Evolutionary conservation across 2,329 filamentous ascomycete genomes (phyloP), one percentile per base, ranked within the genome.

Genomic region (Diaporthe citriasiana): DNA sequence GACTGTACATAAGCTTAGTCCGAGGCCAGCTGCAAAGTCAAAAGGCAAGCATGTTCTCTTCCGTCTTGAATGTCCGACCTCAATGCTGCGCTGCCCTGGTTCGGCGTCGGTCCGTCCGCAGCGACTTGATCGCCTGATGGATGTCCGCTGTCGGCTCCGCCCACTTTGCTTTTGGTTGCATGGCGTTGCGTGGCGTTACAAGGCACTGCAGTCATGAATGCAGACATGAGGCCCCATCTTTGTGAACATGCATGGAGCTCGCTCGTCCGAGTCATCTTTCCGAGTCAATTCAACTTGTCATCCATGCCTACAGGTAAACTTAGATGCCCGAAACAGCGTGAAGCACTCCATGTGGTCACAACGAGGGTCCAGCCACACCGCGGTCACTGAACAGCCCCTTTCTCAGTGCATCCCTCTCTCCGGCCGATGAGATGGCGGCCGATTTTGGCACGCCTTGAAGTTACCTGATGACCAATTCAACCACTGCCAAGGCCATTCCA

Each of bases 391-490:
- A 22, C 40, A 30, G 9, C 25, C 59, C 59, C 59, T 9, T 33
- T 45, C 30, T 63, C 40, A 47, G 40, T 40, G 40, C 59, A 45
- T 45, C 19, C 17, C 5, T 13, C 27, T 33, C 15, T 63, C 25
- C 25, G 40, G 57, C 40, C 25, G 17, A 33, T 47, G 59, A 63
- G 25, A 63, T 8, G 59, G 57, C n/a, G 57, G 59, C 59, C 59
- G 7, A 15, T 47, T 27, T 40, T 45, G 17, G 59, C 9, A 47
- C 59, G 25, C 3, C 25, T 25, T 45, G 40, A 63, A 4, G 40
- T 22, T 63, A 8, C 40, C 38, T 63, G 25, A 45, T 47, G 40
- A 33, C 59, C 59, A 33, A 25, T 33, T 13, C 59, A 33, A 33
- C 27, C 59, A 33, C 59, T 47, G 59, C 40, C 59, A 47, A 47